These are phyloP conservation scores for Canavalia gladiata DNA, from an alignment of 306 rosid genomes.

Conservation along the genomic window DNA sequence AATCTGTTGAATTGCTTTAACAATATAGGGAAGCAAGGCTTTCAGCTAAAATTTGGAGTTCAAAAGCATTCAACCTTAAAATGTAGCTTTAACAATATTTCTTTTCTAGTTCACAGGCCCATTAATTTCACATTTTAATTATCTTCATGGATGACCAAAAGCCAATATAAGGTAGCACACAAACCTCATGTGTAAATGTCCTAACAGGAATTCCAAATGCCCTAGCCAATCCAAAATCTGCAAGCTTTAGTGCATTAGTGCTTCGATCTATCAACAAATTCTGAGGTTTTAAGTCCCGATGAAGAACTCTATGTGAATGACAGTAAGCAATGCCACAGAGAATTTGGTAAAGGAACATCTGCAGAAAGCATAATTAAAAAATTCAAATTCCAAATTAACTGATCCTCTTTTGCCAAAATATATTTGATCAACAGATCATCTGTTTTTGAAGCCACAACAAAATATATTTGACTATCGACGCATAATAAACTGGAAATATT, in stretches of 20 bases:
- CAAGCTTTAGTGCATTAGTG: slow-evolving; percentile 88
- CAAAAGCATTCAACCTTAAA: slow-evolving; percentile 14
- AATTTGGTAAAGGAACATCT: slow-evolving; percentile 98
- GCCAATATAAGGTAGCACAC: slow-evolving; percentile 43
- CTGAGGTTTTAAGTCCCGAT: slow-evolving; percentile 95
- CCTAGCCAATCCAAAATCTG: slow-evolving; percentile 98
- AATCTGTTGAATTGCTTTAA: not conserved
- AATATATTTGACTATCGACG: not conserved
- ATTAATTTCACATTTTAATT: slow-evolving; percentile 26
- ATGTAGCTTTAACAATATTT: slow-evolving; percentile 14
- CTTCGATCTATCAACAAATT: slow-evolving; percentile 92
- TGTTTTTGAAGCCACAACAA: too few species aligned
- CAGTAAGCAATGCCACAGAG: slow-evolving; percentile 99
- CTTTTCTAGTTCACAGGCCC: slow-evolving; percentile 18
- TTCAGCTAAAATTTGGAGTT: slow-evolving; percentile 27
- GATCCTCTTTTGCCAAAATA: slow-evolving; percentile 31
- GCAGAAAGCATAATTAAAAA: slow-evolving; percentile 54
- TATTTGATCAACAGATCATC: not conserved
- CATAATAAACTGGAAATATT: slow-evolving; percentile 27
- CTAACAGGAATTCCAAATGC: slow-evolving; percentile 99
- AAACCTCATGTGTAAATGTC: slow-evolving; percentile 97
- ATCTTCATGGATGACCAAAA: slow-evolving; percentile 36
- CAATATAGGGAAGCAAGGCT: slow-evolving; percentile 10
- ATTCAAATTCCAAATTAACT: slow-evolving; percentile 42
- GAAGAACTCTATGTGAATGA: slow-evolving; percentile 98